Evolutionary conservation across 257 asterid genomes (phyloP).

Genomic region (Eustoma russellianum): DNA sequence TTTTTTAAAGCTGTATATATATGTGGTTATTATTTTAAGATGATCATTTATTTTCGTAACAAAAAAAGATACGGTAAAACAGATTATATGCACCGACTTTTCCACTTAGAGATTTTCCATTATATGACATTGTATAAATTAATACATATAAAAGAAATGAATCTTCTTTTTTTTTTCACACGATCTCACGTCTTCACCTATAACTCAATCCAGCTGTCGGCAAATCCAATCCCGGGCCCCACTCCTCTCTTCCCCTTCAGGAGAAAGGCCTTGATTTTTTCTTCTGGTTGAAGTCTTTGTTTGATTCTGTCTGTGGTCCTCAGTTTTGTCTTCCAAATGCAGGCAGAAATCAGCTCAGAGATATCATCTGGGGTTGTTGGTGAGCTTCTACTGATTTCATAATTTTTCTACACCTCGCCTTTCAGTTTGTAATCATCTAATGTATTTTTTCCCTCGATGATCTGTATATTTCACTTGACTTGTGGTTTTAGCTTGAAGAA

Average conservation of each 20-base stretch:
- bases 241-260: background rate
- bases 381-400: conserved; percentile 22
- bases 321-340: conserved; percentile 12
- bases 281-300: background rate
- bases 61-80: too few relatives aligned
- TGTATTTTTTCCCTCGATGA: background rate
- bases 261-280: background rate
- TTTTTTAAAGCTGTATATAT: too few relatives aligned
- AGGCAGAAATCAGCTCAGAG: conserved; percentile 49
- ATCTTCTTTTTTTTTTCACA: too few relatives aligned
- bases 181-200: too few relatives aligned
- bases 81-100: too few relatives aligned
- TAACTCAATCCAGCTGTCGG: background rate
- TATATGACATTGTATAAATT: too few relatives aligned
- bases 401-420: background rate
- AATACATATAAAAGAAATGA: too few relatives aligned
- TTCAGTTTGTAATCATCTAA: background rate
- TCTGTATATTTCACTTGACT: background rate
- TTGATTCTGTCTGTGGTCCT: background rate
- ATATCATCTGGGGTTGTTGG: conserved; percentile 63
- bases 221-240: background rate
- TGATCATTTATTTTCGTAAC: too few relatives aligned
- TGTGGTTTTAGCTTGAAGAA: background rate
- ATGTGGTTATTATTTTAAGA: too few relatives aligned
- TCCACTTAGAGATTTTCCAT: too few relatives aligned